A percentile compares a stretch with the other conserved stretches of the same genome.
These are phyloP conservation scores for Arachis hypogaea DNA, from an alignment of 306 rosid species.

Conservation along the genomic window DNA sequence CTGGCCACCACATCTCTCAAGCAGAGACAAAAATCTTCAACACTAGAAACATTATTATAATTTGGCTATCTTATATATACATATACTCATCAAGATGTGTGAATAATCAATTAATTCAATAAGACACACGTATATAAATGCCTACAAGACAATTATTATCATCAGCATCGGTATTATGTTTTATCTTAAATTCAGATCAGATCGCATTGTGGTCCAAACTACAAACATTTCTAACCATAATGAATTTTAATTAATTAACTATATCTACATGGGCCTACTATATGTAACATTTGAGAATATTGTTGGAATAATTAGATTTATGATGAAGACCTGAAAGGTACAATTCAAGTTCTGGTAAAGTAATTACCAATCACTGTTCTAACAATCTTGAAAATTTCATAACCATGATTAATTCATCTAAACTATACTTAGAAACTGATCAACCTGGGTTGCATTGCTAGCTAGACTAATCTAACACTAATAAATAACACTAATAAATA, in stretches of 20 bases:
- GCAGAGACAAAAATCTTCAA: slow-evolving; percentile 55
- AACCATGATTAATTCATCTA: not conserved
- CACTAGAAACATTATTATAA: slow-evolving; percentile 44
- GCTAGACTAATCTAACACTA: slow-evolving; percentile 22
- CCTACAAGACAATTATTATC: slow-evolving; percentile 21
- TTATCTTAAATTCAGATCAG: slow-evolving; percentile 10
- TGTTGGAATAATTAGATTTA: not conserved
- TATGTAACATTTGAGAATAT: slow-evolving; percentile 2
- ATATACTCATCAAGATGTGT: slow-evolving; percentile 19
- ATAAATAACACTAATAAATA: slow-evolving; percentile 29
- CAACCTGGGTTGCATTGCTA: not conserved
- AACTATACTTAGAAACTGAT: slow-evolving; percentile 1
- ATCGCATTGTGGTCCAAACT: slow-evolving; percentile 35
- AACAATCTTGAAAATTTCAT: slow-evolving; percentile 10
- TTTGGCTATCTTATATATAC: slow-evolving; percentile 30
- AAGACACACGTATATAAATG: slow-evolving; percentile 15
- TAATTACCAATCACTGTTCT: not conserved
- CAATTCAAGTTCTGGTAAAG: not conserved
- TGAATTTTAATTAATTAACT: slow-evolving; percentile 8
- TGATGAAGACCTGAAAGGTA: too few relatives aligned
- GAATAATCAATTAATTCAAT: slow-evolving; percentile 5
- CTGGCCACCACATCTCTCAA: slow-evolving; percentile 52
- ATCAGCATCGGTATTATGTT: not conserved
- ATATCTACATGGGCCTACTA: not conserved
- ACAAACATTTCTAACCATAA: not conserved